A percentile compares a stretch with the other conserved stretches of the same genome.
These are phyloP conservation scores for Magnolia changhungtana DNA, from an alignment of 164 flowering plant genomes.

Conservation along the genomic window DNA sequence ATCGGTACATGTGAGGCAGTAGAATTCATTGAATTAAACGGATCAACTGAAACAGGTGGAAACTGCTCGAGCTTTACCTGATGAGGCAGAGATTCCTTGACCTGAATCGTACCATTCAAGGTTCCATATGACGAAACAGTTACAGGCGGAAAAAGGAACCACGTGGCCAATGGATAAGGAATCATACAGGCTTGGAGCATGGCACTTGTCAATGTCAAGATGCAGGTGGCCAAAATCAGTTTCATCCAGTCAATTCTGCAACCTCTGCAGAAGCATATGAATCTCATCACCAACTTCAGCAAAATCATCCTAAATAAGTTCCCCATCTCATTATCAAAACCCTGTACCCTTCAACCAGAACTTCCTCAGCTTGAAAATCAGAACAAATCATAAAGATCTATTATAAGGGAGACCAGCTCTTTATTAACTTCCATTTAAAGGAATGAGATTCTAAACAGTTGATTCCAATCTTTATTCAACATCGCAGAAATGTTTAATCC, in stretches of 20 bases:
- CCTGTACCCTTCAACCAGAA: constrained; percentile 5
- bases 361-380: neutral
- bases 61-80: constrained; percentile 21
- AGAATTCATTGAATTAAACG: constrained; percentile 30
- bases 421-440: neutral
- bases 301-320: constrained; percentile 15
- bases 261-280: constrained; percentile 16
- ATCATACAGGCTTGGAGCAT: constrained; percentile 40
- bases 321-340: constrained; percentile 33
- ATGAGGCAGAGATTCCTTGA: constrained; percentile 18
- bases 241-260: constrained; percentile 53
- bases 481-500: neutral
- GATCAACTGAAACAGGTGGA: constrained; percentile 16
- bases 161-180: constrained; percentile 38
- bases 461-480: neutral
- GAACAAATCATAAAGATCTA: neutral
- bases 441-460: neutral
- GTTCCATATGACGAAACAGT: constrained; percentile 24
- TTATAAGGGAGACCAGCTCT: neutral
- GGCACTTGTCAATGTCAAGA: constrained; percentile 41
- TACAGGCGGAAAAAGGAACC: constrained; percentile 30
- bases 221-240: constrained; percentile 34
- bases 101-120: constrained; percentile 21
- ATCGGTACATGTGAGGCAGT: constrained; percentile 18
- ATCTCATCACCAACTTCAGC: constrained; percentile 27